Conservation (phyloP, 495 filamentous ascomycete genomes). For the Penicillium desertorum region DNA sequence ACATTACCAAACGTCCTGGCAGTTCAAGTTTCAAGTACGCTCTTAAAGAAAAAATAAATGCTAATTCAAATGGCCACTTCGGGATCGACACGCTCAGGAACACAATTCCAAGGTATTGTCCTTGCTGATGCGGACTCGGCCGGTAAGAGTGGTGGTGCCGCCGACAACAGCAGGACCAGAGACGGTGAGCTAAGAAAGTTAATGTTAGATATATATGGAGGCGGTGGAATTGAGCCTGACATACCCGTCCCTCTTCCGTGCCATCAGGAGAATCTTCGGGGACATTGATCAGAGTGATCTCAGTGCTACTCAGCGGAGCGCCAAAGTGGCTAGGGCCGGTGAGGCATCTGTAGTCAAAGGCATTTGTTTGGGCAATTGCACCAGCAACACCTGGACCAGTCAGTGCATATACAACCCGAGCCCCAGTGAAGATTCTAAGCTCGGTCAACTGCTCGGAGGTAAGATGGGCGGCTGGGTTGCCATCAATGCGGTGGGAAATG, state of each 20-base stretch:
- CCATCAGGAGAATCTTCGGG: slow-evolving; percentile 58
- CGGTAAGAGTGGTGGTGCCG: slow-evolving; percentile 30
- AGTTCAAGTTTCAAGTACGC: not conserved
- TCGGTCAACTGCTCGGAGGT: slow-evolving; percentile 70
- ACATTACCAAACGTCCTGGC: not conserved
- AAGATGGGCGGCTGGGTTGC: slow-evolving; percentile 42
- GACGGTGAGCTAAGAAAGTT: slow-evolving; percentile 35
- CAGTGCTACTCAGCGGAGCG: slow-evolving; percentile 72
- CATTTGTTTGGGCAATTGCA: slow-evolving; percentile 75
- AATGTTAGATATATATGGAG: not conserved
- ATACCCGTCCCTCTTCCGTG: slow-evolving; percentile 61
- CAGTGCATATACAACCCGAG: slow-evolving; percentile 81
- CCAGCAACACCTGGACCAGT: slow-evolving; percentile 81
- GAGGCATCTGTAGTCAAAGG: slow-evolving; percentile 80
- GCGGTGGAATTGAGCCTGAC: slow-evolving; percentile 10
- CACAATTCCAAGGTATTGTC: slow-evolving; percentile 44
- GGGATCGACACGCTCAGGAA: not conserved
- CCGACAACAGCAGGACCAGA: slow-evolving; percentile 43
- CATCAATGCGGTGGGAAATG: slow-evolving; percentile 41
- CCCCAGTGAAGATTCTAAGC: slow-evolving; percentile 73
- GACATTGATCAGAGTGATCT: slow-evolving; percentile 63
- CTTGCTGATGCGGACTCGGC: slow-evolving; percentile 37
- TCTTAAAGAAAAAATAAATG: not conserved
- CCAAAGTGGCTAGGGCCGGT: slow-evolving; percentile 71
- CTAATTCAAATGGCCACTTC: not conserved